Base-by-base conservation (phyloP, 169 alveolate genomes). In the Cryptosporidium tyzzeri region DNA sequence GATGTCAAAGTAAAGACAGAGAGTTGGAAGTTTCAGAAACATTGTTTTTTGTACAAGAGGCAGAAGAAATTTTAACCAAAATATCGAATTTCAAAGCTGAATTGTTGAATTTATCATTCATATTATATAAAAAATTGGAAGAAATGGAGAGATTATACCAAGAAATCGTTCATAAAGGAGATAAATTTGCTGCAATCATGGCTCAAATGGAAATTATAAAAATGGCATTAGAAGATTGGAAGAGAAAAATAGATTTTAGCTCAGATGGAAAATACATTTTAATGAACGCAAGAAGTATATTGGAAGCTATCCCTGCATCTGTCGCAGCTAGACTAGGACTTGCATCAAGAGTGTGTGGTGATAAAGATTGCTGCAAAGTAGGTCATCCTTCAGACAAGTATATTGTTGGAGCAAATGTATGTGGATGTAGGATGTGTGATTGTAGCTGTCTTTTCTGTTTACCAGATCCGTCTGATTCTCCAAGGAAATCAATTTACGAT, bases 271-370 rank as follows among this genome's bases (percentile, higher is more conserved):
- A 0, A 1, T 69, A 69, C n/a, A 1, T 29, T 14, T 16, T 33
- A 1, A 10, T 69, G 41, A 39, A 69, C 39, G 84, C 84, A 44
- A 29, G 2, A 9, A 0, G 9, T 0, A 7, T 69, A 14, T 3
- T 69, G 23, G 37, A 0, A 33, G 3, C 2, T 21, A 7, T 69
- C 10, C 84, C 84, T 10, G n/a, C 37, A 41, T 39, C 50, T 10
- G 84, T 33, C 14, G 84, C 84, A 5, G 29, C 84, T 2, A 45
- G 84, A 1, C 10, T 44, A 39, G 84, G 84, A 4, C 21, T 69
- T 45, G 58, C 84, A n/a, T 61, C 84, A 41, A 39, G 39, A 16
- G 84, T 23, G 0, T 69, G 84, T 23, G 18, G 29, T 7, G 9
- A 0, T 23, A 45, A 69, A 29, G 84, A 45, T 41, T 69, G 84